Evolutionary conservation across 179 eudicot genomes (phyloP).

Genomic region (Sideroxylon spinosum): DNA sequence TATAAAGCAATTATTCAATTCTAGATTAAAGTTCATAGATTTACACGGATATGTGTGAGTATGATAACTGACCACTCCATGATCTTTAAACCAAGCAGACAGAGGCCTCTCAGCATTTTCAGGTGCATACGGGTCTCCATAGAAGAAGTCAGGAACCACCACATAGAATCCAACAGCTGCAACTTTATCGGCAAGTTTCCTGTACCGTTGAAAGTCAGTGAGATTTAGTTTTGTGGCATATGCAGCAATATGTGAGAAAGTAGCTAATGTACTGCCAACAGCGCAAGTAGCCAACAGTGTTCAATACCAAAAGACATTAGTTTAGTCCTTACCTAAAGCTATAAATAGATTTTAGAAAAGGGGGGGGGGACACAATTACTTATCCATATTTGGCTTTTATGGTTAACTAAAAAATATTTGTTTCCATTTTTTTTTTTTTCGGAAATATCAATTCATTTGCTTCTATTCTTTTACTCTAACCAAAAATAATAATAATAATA

Average conservation of each 20-base stretch:
- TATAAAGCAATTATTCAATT: not conserved
- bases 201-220: slow-evolving; percentile 1
- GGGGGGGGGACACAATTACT: too few relatives aligned
- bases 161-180: slow-evolving; percentile 38
- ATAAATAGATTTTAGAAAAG: too few relatives aligned
- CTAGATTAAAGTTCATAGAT: not conserved
- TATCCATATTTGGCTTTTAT: too few relatives aligned
- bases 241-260: not conserved
- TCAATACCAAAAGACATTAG: not conserved
- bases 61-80: slow-evolving; percentile 25
- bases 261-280: not conserved
- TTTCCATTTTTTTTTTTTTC: too few relatives aligned
- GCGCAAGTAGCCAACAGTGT: not conserved
- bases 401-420: too few relatives aligned
- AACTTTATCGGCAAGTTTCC: slow-evolving; percentile 41
- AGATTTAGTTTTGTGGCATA: not conserved
- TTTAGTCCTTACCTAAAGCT: too few relatives aligned
- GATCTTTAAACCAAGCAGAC: slow-evolving; percentile 29
- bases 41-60: not conserved
- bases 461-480: too few relatives aligned
- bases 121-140: slow-evolving; percentile 26
- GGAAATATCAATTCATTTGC: too few relatives aligned
- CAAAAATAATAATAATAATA: too few relatives aligned
- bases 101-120: slow-evolving; percentile 21
- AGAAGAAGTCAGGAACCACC: slow-evolving; percentile 37